Evolutionary conservation across 345 rosid species (phyloP), one percentile per base, ranked within the genome.

Genomic region (Melastoma malabathricum): DNA sequence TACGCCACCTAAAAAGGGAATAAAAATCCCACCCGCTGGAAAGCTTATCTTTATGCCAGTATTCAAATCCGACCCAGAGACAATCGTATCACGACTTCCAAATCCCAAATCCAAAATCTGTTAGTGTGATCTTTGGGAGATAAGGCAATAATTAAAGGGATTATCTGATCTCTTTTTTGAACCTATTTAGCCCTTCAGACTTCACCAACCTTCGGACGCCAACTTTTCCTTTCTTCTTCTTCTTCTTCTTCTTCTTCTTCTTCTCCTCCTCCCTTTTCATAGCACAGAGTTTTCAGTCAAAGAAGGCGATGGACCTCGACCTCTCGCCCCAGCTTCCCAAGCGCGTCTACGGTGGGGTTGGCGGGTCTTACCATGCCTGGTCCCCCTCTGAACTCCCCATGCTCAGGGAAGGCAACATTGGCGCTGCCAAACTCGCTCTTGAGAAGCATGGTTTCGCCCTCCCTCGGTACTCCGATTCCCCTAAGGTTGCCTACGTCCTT

Each of bases 401-500:
- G 98, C 70, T 86, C 17, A 60, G 68, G 5, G 25, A 72, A 29
- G 96, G 86, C 0, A 84, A 86, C 72, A 86, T 90, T 18, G 98
- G 94, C 9, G 96, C 98, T 5, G 82, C 94, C 20, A 86, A 90
- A 64, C 88, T 90, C 43, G 75, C 74, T 47, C 96, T 90, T 1
- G 82, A 75, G 68, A 86, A 82, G 75, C 19, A 72, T 56, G 98
- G 98, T 48, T 68, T 90, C 34, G 94, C 87, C 52, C 81, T 84
- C 50, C 98, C 96, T 65, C 71, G 81, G 6, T 90, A 86, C 76
- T 80, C 83, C 52, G 96, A 90, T 62, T 90, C 96, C 15, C 63
- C 86, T 9, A 86, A 78, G 72, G 94, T 90, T 48, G 94, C 96
- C 49, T 84, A 90, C 66, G 89, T 86, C 49, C 94, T 90, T 50